Conservation (phyloP, 441 rosid species). For the Populus hybrid region DNA sequence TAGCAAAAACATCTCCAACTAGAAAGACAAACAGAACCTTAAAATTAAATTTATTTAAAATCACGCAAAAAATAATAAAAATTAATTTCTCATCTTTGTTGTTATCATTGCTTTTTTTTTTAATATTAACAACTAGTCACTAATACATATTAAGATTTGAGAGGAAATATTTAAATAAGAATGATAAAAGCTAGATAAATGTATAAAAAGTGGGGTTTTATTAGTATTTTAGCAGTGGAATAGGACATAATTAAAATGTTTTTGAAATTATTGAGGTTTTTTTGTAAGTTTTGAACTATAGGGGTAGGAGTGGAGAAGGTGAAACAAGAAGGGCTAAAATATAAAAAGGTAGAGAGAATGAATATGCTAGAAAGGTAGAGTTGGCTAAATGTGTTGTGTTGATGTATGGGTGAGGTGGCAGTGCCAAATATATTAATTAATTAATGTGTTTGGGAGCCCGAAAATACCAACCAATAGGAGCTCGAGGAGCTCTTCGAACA, state of each 20-base stretch:
- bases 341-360: no score
- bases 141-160: no score
- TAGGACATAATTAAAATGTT: neutral
- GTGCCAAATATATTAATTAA: neutral
- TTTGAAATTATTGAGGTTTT: neutral
- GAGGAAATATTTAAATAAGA: no score
- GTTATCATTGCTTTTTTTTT: rapidly evolving
- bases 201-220: no score
- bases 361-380: no score
- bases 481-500: no score
- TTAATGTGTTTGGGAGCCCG: neutral
- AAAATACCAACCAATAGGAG: no score
- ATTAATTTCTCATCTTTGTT: no score
- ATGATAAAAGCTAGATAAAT: neutral
- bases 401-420: neutral
- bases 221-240: neutral
- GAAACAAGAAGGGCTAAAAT: neutral
- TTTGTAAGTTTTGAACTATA: neutral
- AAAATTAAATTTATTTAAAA: no score
- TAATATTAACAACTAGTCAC: neutral
- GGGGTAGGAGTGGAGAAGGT: neutral
- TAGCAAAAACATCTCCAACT: no score
- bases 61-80: no score
- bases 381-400: neutral
- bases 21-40: no score